Evolutionary conservation across 495 filamentous ascomycete genomes (phyloP), one percentile per base, ranked within the genome.

Genomic region (Neurospora africana): DNA sequence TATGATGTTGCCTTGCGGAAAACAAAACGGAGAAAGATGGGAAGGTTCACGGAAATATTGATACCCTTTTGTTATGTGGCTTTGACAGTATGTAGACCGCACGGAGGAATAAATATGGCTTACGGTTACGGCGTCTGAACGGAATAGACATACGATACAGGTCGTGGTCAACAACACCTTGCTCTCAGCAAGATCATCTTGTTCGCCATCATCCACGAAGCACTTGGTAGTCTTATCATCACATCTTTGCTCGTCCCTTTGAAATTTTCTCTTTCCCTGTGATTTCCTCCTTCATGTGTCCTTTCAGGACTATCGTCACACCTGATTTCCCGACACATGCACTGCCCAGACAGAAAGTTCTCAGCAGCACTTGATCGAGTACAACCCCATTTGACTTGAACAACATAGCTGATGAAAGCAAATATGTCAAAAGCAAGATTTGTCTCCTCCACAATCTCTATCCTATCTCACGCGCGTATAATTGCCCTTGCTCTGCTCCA

Each of bases 401-500:
- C 11, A 47, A 23, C 43, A 47, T 23, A 10, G n/a, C 43, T n/a
- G 2, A 11, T 2, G 11, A 44, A n/a, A 19, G 40, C n/a, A 47
- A 9, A 8, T 11, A 13, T 47, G 3, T 23, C 44, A 23, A 47
- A 53, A 27, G 44, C 44, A 61, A 61, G 5, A 2, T 30, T 17
- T 11, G 13, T 27, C 13, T 30, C 23, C 21, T 30, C 53, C 23
- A 13, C 23, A 5, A 70, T 3, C n/a, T 36, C 27, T 11, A 36
- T 23, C 23, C 75, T 84, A 87, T 75, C 86, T 81, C 17, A 83
- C 80, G 71, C 84, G 78, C 69, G 86, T 88, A 76, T 88, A 92
- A 73, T 89, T 86, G 19, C 90, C 90, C 72, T 83, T 86, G 76
- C 84, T 85, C 83, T 93, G 91, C 79, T 93, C 91, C 84, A 91